These are phyloP conservation scores for Scutellaria minor DNA, from an alignment of 257 asterid species.

Conservation along the genomic window DNA sequence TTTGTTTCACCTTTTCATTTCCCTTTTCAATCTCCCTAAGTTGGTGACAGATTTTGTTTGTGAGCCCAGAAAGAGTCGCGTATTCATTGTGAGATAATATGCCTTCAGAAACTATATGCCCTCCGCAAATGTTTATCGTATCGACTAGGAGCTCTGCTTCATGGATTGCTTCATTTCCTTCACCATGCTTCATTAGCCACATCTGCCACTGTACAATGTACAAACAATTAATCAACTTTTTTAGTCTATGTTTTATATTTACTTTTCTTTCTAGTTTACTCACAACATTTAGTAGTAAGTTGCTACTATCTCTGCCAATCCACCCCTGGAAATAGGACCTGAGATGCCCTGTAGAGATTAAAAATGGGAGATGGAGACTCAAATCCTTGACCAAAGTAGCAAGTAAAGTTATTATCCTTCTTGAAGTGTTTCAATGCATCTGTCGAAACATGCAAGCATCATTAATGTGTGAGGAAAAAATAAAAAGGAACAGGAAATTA, in stretches of 20 bases:
- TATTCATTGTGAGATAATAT: slow-evolving; percentile 34
- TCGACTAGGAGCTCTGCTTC: slow-evolving; percentile 42
- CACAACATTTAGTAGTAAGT: slow-evolving; percentile 30
- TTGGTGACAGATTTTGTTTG: slow-evolving; percentile 35
- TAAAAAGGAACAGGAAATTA: neutral
- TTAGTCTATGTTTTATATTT: neutral
- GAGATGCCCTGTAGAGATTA: slow-evolving; percentile 55
- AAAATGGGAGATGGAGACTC: slow-evolving; percentile 49
- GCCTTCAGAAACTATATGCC: slow-evolving; percentile 32
- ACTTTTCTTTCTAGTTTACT: neutral
- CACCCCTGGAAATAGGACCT: slow-evolving; percentile 50
- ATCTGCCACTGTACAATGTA: slow-evolving; percentile 39
- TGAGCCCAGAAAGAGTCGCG: slow-evolving; percentile 36
- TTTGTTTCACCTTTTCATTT: slow-evolving; percentile 32
- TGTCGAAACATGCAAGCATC: neutral
- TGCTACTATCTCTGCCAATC: slow-evolving; percentile 21
- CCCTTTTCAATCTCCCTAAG: slow-evolving; percentile 11
- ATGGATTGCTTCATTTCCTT: slow-evolving; percentile 8
- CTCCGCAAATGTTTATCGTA: slow-evolving; percentile 44
- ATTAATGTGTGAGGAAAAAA: slow-evolving; percentile 38
- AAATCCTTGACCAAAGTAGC: slow-evolving; percentile 48
- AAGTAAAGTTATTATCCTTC: slow-evolving; percentile 43
- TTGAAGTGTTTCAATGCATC: slow-evolving; percentile 52
- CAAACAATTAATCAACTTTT: neutral
- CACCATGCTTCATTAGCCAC: slow-evolving; percentile 41